These are phyloP conservation scores for Trichosporon sp. DNA, from an alignment of 1,284 basidiomycete species.

Conservation along the genomic window DNA sequence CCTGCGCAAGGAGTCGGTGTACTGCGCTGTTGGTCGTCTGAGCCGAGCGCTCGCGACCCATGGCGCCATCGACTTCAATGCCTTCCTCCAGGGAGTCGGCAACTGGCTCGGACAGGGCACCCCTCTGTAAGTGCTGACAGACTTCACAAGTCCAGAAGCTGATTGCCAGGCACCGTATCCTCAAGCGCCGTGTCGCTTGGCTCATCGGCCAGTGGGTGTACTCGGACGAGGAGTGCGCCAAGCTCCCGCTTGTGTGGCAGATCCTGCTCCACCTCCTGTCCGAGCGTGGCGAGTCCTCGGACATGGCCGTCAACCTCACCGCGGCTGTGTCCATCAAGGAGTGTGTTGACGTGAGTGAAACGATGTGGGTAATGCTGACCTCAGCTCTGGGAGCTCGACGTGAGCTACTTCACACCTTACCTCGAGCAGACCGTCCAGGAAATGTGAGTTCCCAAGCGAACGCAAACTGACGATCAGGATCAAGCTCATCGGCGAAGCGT, in stretches of 20 bases:
- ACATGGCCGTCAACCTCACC: slow-evolving; percentile 75
- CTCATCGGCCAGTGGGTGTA: slow-evolving; percentile 77
- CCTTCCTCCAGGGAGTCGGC: slow-evolving; percentile 31
- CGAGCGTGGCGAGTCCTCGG: slow-evolving; percentile 64
- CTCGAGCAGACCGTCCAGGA: slow-evolving; percentile 42
- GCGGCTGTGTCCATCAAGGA: slow-evolving; percentile 69
- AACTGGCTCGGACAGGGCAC: slow-evolving; percentile 38
- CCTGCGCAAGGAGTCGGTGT: slow-evolving; percentile 77
- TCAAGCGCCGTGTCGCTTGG: slow-evolving; percentile 86
- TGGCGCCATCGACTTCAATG: slow-evolving; percentile 38
- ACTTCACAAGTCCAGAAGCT: not conserved
- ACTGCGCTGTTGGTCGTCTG: slow-evolving; percentile 81
- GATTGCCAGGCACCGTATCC: slow-evolving; percentile 65
- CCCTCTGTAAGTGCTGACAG: slow-evolving; percentile 31
- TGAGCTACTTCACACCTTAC: slow-evolving; percentile 44
- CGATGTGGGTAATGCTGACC: not conserved
- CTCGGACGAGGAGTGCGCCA: slow-evolving; percentile 59
- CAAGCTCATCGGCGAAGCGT: slow-evolving; percentile 65
- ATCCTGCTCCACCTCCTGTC: slow-evolving; percentile 68
- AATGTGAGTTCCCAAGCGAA: slow-evolving; percentile 53
- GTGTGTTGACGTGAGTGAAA: slow-evolving; percentile 68
- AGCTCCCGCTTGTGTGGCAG: slow-evolving; percentile 68
- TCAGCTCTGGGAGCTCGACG: slow-evolving; percentile 44
- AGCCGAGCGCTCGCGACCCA: slow-evolving; percentile 56
- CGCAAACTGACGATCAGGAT: slow-evolving; percentile 21